Conservation (phyloP, 2,329 filamentous ascomycete genomes). For the Neopestalotiopsis clavispora region DNA sequence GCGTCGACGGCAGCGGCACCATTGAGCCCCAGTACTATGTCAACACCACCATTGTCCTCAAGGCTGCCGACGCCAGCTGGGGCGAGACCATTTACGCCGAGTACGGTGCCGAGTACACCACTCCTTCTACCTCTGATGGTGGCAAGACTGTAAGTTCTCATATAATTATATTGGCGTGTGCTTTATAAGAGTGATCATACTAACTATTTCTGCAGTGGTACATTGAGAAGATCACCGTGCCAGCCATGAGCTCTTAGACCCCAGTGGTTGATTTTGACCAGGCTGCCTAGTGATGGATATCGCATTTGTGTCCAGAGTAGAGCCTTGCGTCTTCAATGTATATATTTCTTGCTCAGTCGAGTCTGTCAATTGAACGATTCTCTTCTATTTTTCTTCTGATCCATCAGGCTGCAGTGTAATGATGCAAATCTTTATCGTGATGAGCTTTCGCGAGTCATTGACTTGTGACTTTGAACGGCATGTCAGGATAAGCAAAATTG, state of each 20-base stretch:
- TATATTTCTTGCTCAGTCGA: background rate
- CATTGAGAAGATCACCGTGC: constrained; percentile 14
- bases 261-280: background rate
- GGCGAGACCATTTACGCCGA: constrained; percentile 6
- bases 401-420: too few relatives aligned
- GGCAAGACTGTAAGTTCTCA: constrained; percentile 14
- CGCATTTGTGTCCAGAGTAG: background rate
- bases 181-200: background rate
- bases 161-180: too few relatives aligned
- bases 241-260: constrained; percentile 7
- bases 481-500: too few relatives aligned
- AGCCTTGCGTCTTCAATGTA: background rate
- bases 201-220: constrained; percentile 5
- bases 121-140: background rate
- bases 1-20: constrained; percentile 9
- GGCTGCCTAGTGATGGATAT: background rate
- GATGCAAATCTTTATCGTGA: too few relatives aligned
- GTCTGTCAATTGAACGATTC: background rate
- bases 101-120: constrained; percentile 10
- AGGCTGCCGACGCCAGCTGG: constrained; percentile 5
- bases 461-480: too few relatives aligned
- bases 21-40: constrained; percentile 12
- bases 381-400: background rate
- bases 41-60: constrained; percentile 16
- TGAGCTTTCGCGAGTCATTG: too few relatives aligned